These are phyloP conservation scores for Diplodia intermedia DNA, from an alignment of 2,329 filamentous ascomycete genomes.

Conservation along the genomic window DNA sequence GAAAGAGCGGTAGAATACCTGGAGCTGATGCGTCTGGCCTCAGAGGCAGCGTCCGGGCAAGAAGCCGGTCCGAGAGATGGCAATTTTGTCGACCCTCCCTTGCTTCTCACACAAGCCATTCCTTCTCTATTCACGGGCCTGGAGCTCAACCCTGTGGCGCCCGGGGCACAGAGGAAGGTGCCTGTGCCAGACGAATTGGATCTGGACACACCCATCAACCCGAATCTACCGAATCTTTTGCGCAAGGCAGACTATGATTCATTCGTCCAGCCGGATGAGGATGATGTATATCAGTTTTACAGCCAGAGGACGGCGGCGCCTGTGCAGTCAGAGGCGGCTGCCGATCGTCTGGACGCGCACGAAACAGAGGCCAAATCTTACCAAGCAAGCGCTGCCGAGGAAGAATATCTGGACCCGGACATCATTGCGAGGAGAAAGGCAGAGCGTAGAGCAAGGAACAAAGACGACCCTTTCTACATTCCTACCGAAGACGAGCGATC, in stretches of 20 bases:
- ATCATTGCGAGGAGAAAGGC: conserved; percentile 76
- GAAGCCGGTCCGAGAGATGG: conserved; percentile 63
- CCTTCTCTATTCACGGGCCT: conserved; percentile 84
- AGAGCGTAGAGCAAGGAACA: conserved; percentile 81
- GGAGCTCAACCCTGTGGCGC: conserved; percentile 90
- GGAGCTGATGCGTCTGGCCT: conserved; percentile 84
- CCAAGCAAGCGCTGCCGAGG: conserved; percentile 51
- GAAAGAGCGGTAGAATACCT: conserved; percentile 92
- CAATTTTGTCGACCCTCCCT: conserved; percentile 76
- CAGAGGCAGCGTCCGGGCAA: conserved; percentile 78
- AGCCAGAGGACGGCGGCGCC: conserved; percentile 49
- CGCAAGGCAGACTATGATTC: conserved; percentile 56
- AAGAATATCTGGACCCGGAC: conserved; percentile 71
- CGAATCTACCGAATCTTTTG: conserved; percentile 72
- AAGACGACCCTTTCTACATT: conserved; percentile 97
- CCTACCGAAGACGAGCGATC: conserved; percentile 57
- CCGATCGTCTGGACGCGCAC: conserved; percentile 52
- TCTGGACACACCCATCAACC: conserved; percentile 81
- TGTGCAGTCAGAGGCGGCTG: conserved; percentile 45
- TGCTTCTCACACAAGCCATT: conserved; percentile 88
- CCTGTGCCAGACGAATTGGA: conserved; percentile 78
- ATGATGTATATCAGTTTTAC: conserved; percentile 56
- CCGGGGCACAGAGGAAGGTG: conserved; percentile 83
- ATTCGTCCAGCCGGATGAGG: conserved; percentile 49
- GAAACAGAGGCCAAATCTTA: conserved; percentile 51